Conservation (phyloP, 1,284 basidiomycete species). For the Cutaneotrichosporon daszewskae region DNA sequence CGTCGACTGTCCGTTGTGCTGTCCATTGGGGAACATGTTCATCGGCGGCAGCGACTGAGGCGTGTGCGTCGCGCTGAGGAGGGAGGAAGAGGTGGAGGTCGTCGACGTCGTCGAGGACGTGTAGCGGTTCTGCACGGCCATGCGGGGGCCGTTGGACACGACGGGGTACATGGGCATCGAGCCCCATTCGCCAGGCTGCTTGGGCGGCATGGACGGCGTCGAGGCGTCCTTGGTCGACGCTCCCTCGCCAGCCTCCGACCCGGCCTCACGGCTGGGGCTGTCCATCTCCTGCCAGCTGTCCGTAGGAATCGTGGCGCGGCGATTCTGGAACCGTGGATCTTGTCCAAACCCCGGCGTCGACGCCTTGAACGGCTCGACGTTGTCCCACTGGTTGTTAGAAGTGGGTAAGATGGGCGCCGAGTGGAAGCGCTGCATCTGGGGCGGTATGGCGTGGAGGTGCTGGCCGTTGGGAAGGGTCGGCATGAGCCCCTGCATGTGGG, state of each 20-base stretch:
- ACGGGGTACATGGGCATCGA: slow-evolving; percentile 1
- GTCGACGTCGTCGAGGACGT: slow-evolving; percentile 26
- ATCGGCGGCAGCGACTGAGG: slow-evolving; percentile 21
- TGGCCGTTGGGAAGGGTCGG: too few species aligned
- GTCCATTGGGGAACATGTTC: slow-evolving; percentile 16
- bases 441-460: slow-evolving; percentile 35
- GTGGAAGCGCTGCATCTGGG: slow-evolving; percentile 37
- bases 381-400: slow-evolving; percentile 19
- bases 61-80: slow-evolving; percentile 16
- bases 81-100: slow-evolving; percentile 24
- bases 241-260: too few species aligned
- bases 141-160: slow-evolving; percentile 1
- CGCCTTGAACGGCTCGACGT: slow-evolving; percentile 14
- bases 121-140: slow-evolving; percentile 4
- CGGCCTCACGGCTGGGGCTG: too few species aligned
- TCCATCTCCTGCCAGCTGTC: too few species aligned
- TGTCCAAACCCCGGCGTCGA: slow-evolving; percentile 7
- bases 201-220: background rate
- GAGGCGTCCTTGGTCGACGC: slow-evolving; percentile 3
- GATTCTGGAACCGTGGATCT: too few species aligned
- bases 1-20: background rate
- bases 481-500: background rate
- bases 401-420: slow-evolving; percentile 37
- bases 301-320: too few species aligned
- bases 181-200: slow-evolving; percentile 1